These are phyloP conservation scores for Phytophthora macrochlamydospora DNA, from an alignment of 352 stramenopile species.

Conservation along the genomic window DNA sequence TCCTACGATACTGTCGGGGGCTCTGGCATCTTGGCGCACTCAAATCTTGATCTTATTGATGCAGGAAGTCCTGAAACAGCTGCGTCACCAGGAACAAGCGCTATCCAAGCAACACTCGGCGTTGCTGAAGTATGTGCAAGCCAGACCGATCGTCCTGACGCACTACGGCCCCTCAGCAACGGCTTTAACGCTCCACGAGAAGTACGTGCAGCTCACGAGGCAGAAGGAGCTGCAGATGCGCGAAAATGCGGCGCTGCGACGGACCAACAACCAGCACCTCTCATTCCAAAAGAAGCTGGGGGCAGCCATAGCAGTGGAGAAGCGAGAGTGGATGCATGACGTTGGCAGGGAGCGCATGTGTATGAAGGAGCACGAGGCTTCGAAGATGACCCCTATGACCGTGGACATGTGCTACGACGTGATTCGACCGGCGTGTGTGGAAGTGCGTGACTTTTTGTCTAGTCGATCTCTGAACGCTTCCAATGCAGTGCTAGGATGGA, in stretches of 20 bases:
- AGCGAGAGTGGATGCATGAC: slow-evolving; percentile 11
- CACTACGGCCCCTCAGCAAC: slow-evolving; percentile 9
- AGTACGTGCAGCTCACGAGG: slow-evolving; percentile 31
- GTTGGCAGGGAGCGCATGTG: neutral
- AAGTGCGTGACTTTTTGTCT: slow-evolving; percentile 27
- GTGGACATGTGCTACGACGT: slow-evolving; percentile 40
- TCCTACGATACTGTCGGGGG: neutral
- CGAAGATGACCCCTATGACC: slow-evolving; percentile 28
- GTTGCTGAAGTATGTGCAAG: slow-evolving; percentile 19
- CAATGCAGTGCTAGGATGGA: slow-evolving; percentile 45
- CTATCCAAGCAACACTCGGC: slow-evolving; percentile 47
- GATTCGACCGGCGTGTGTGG: slow-evolving; percentile 37
- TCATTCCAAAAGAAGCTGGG: slow-evolving; percentile 34
- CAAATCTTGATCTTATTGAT: neutral
- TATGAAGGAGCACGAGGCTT: slow-evolving; percentile 6
- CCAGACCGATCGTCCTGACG: slow-evolving; percentile 10
- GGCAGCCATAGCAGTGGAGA: slow-evolving; percentile 9
- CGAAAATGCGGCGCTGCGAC: slow-evolving; percentile 34
- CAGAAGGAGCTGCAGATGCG: slow-evolving; percentile 35
- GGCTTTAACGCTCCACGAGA: slow-evolving; percentile 14
- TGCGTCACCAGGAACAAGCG: slow-evolving; percentile 33
- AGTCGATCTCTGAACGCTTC: slow-evolving; percentile 33
- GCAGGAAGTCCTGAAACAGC: slow-evolving; percentile 38
- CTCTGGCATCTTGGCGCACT: no score
- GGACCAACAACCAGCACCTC: slow-evolving; percentile 29